Base-by-base conservation (phyloP, 129 eudicot genomes). In the Artemisia tridentata region DNA sequence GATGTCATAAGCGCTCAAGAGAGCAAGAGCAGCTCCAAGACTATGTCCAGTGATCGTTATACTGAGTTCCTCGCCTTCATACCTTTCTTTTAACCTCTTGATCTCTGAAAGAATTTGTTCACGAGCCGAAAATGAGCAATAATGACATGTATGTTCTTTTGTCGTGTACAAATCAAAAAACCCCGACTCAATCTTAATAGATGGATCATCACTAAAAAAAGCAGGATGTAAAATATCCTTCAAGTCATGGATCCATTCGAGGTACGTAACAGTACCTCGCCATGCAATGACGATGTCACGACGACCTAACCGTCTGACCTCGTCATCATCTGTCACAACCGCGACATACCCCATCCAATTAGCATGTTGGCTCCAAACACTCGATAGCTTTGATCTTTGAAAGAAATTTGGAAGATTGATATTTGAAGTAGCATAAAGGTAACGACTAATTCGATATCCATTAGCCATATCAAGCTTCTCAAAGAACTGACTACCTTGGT, bases 271-370 rank as follows among this genome's bases (percentile, higher is more conserved):
- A 2, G 96, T 89, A 11, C 92, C 96, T 19, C 96, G 80, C 92
- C 92, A 86, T 1, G 92, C 88, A 20, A 89, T 64, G 5, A 89
- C 82, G n/a, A 86, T 71, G 71, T 89, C 89, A 1, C 92, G 68
- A 4, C 92, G 85, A 0, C 96, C 96, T 13, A 86, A 74, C 23
- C 96, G 72, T 14, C 46, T 46, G 57, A 89, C 60, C 76, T 86
- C 88, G 12, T 78, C 66, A 20, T 84, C 88, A 15, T 89, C 80
- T 3, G 82, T 78, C 0, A 86, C 23, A 3, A 89, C 92, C 0
- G 92, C 92, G 3, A 89, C 90, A 31, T 86, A 89, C 11, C 96
- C 96, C 92, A 89, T 89, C 90, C 92, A 89, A 43, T 89, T 89
- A 1, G 96, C 92, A 71, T 89, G 92, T 59, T 78, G 88, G 80